A percentile compares a stretch with the other conserved stretches of the same genome.
phyloP scores from a whole-genome alignment of 345 rosid genomes.

The Angophora floribunda region DNA sequence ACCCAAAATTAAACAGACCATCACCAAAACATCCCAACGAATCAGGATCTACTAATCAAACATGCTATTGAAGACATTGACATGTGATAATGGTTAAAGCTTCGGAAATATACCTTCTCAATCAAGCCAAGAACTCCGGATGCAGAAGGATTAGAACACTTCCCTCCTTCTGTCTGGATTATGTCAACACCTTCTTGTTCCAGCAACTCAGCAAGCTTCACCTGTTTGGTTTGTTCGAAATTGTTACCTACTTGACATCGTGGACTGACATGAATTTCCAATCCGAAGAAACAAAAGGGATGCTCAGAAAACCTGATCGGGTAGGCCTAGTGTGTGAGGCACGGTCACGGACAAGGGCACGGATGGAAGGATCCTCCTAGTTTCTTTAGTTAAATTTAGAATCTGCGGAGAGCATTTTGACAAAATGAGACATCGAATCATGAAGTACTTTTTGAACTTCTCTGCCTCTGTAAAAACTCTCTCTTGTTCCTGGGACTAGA shows the following conservation, averaged over 20 bases:
- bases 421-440: background rate
- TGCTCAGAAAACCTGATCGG: constrained; percentile 38
- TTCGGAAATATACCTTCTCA: constrained; percentile 36
- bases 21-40: background rate
- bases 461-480: background rate
- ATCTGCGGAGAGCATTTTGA: constrained; percentile 21
- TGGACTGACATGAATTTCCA: background rate
- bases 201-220: constrained; percentile 52
- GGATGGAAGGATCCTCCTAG: constrained; percentile 43
- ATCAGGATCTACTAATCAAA: background rate
- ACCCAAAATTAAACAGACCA: background rate
- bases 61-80: background rate
- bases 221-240: constrained; percentile 11
- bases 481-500: background rate
- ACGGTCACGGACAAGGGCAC: constrained; percentile 50
- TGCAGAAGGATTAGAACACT: constrained; percentile 44
- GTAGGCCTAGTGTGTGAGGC: constrained; percentile 53
- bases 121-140: constrained; percentile 54
- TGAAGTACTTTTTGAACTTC: background rate
- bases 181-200: constrained; percentile 54
- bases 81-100: no score
- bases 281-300: background rate
- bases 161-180: constrained; percentile 67
- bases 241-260: background rate
- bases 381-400: constrained; percentile 39